A percentile compares a stretch with the other conserved stretches of the same genome.
Conservation (phyloP, 139 green algal species). For the Spirogloea muscicola region DNA sequence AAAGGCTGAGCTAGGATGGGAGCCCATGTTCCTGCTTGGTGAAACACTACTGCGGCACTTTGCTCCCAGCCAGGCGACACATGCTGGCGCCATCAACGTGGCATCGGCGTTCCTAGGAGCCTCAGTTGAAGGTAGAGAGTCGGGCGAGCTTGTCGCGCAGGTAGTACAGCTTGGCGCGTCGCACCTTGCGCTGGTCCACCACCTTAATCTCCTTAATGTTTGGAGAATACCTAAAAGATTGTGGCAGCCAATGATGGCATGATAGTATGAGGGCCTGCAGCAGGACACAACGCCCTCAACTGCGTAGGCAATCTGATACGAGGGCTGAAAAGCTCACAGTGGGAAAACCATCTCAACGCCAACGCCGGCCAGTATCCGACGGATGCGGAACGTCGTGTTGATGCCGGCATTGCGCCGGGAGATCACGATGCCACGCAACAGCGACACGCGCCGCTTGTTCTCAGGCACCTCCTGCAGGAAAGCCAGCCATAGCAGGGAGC, state of each 20-base stretch:
- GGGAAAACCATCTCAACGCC: constrained; percentile 44
- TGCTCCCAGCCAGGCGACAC: too few species aligned
- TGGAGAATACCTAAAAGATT: constrained; percentile 45
- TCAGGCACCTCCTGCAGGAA: constrained; percentile 35
- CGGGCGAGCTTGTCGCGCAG: constrained; percentile 44
- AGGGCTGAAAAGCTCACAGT: too few species aligned
- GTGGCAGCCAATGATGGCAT: too few species aligned
- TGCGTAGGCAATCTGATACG: too few species aligned
- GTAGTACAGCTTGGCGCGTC: constrained; percentile 49
- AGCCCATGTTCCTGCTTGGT: too few species aligned
- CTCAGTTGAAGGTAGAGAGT: constrained; percentile 16
- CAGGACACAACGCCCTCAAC: too few species aligned
- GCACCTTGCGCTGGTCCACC: constrained; percentile 37
- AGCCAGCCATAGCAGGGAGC: not conserved
- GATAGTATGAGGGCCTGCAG: too few species aligned
- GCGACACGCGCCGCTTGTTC: constrained; percentile 40
- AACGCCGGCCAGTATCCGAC: constrained; percentile 25
- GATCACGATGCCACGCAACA: constrained; percentile 36
- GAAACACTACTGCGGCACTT: too few species aligned
- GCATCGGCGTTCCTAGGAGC: too few species aligned
- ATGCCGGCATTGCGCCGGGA: constrained; percentile 34
- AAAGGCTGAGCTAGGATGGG: too few species aligned
- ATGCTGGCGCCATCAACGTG: too few species aligned
- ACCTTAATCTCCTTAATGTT: constrained; percentile 50
- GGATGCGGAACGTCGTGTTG: constrained; percentile 39